Conservation (phyloP, 108 stramenopile species). For the Cyclotella kingstonii region DNA sequence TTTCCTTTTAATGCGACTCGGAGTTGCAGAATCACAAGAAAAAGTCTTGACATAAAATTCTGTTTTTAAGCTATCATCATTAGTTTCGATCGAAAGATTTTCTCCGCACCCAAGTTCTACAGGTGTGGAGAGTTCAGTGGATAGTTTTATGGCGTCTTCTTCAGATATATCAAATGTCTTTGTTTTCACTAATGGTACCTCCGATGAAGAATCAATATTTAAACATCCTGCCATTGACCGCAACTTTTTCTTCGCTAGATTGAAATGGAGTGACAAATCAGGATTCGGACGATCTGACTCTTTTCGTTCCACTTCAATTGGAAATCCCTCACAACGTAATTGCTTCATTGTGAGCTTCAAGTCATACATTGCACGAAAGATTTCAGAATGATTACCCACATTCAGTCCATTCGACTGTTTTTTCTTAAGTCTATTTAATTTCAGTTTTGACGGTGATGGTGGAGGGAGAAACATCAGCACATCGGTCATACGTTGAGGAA, state of each 20-base stretch:
- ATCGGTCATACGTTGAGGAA: constrained; percentile 37
- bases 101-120: neutral
- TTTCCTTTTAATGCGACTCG: neutral
- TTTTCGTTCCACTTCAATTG: neutral
- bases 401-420: neutral
- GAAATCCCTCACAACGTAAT: constrained; percentile 40
- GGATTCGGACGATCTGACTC: neutral
- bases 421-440: neutral
- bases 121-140: neutral
- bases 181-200: neutral
- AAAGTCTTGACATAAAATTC: constrained; percentile 36
- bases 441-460: neutral
- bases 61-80: constrained; percentile 15
- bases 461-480: constrained; percentile 42
- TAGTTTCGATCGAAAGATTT: constrained; percentile 7
- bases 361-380: constrained; percentile 18
- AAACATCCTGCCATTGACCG: neutral
- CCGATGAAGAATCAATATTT: neutral
- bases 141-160: neutral
- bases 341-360: constrained; percentile 28
- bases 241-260: constrained; percentile 12
- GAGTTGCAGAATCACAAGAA: neutral
- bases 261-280: neutral
- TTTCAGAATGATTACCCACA: neutral
- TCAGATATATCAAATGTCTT: neutral